A percentile compares a stretch with the other conserved stretches of the same genome.
Conservation (phyloP, 2,329 filamentous ascomycete genomes). For the Tolypocladium pustulatum region DNA sequence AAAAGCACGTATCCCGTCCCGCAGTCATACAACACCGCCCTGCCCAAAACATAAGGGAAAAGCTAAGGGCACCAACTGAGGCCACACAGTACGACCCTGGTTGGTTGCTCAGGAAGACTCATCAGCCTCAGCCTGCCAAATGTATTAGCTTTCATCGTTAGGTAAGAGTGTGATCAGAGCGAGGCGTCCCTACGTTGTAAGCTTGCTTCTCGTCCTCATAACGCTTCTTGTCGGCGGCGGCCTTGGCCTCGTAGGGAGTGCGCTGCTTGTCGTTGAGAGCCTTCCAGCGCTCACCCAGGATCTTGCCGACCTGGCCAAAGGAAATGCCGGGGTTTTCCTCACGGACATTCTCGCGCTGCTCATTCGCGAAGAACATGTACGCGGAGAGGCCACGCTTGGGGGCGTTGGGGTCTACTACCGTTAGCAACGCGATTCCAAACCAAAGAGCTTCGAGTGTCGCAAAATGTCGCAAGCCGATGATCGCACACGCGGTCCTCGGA, state of each 20-base stretch:
- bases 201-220: slow-evolving; percentile 97
- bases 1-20: slow-evolving; percentile 27
- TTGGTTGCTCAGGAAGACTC: slow-evolving; percentile 31
- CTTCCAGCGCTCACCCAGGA: slow-evolving; percentile 99
- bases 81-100: neutral
- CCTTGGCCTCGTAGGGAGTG: slow-evolving; percentile 91
- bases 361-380: slow-evolving; percentile 99
- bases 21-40: slow-evolving; percentile 32
- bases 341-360: slow-evolving; percentile 95
- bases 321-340: slow-evolving; percentile 97
- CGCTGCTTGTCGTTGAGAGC: slow-evolving; percentile 87
- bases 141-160: slow-evolving; percentile 14
- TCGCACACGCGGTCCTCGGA: neutral
- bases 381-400: slow-evolving; percentile 98
- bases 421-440: slow-evolving; percentile 6
- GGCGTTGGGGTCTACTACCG: slow-evolving; percentile 72
- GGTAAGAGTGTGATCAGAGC: slow-evolving; percentile 2
- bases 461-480: neutral
- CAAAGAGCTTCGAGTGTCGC: neutral
- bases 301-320: slow-evolving; percentile 98
- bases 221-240: slow-evolving; percentile 94
- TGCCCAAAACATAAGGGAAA: slow-evolving; percentile 24
- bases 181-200: slow-evolving; percentile 60
- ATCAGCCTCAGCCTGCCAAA: slow-evolving; percentile 43
- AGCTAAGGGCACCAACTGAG: slow-evolving; percentile 2